A percentile compares a stretch with the other conserved stretches of the same genome.
Conservation (phyloP, 176 grass and related monocot genomes). For the Miscanthus lutarioriparius region DNA sequence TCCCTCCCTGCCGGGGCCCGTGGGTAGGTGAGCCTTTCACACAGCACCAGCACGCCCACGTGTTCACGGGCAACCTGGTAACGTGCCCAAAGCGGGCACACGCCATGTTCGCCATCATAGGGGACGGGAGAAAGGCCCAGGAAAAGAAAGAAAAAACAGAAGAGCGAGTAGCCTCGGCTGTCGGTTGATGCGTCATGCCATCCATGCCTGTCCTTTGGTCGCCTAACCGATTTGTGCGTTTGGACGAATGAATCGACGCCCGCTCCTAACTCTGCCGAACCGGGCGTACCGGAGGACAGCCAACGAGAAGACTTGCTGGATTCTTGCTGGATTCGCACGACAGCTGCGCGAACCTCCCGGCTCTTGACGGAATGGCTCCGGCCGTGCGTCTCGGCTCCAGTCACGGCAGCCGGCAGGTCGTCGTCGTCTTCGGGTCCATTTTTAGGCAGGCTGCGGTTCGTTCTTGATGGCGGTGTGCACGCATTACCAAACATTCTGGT, state of each 20-base stretch:
- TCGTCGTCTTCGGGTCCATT: neutral
- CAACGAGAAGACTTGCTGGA: neutral
- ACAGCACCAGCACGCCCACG: neutral
- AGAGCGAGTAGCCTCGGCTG: neutral
- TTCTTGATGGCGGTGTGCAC: neutral
- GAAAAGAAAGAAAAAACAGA: neutral
- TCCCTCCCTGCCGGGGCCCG: neutral
- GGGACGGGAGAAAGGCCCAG: neutral
- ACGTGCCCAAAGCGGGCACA: constrained; percentile 15
- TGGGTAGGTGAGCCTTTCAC: neutral
- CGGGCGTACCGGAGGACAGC: neutral
- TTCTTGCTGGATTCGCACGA: constrained; percentile 19
- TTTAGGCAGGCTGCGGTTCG: constrained; percentile 25
- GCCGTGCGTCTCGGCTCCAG: constrained; percentile 6
- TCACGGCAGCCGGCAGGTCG: constrained; percentile 11
- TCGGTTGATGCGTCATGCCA: neutral
- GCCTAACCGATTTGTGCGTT: neutral
- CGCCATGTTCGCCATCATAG: neutral
- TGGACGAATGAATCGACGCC: neutral
- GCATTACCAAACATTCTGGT: neutral
- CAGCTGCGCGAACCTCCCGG: neutral
- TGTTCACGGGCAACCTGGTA: neutral
- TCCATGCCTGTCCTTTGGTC: neutral
- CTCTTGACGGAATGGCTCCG: neutral
- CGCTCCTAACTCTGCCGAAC: constrained; percentile 46